These are phyloP conservation scores for Cordyceps fumosorosea DNA, from an alignment of 2,329 filamentous ascomycete genomes.

Conservation along the genomic window DNA sequence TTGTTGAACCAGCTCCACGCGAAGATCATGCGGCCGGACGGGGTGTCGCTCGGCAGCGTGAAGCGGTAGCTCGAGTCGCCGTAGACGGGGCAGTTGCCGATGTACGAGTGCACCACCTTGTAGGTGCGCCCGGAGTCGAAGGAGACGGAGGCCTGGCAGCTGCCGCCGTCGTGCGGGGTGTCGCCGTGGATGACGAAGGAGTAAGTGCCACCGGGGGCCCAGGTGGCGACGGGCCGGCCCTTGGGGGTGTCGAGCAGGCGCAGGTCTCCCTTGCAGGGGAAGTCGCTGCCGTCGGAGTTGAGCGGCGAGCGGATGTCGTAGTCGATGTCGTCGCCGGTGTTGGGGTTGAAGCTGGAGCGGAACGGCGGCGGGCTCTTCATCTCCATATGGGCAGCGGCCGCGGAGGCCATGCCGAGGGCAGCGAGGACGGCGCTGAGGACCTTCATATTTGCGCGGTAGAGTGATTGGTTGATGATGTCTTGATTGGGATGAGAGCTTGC, in stretches of 20 bases:
- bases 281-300: conserved; percentile 45
- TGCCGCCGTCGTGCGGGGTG: conserved; percentile 51
- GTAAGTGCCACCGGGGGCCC: conserved; percentile 46
- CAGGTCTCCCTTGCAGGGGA: conserved; percentile 51
- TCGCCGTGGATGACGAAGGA: conserved; percentile 47
- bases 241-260: conserved; percentile 19
- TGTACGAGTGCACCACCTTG: conserved; percentile 39
- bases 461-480: too few species aligned
- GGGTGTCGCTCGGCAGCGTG: conserved; percentile 45
- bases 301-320: conserved; percentile 52
- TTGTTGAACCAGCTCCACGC: conserved; percentile 61
- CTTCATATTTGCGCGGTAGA: conserved; percentile 1
- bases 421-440: not conserved
- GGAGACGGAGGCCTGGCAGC: conserved; percentile 56
- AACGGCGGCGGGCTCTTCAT: conserved; percentile 25
- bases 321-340: conserved; percentile 36
- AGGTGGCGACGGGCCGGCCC: conserved; percentile 41
- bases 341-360: conserved; percentile 22
- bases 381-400: conserved; percentile 23
- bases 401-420: conserved; percentile 1
- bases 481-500: too few species aligned
- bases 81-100: conserved; percentile 29
- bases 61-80: conserved; percentile 42
- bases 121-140: conserved; percentile 55
- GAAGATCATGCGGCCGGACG: conserved; percentile 45